Percentiles rank a stretch among this genome's conserved stretches.
These are phyloP conservation scores for Trapa bicornis DNA, from an alignment of 345 rosid genomes.

Conservation along the genomic window DNA sequence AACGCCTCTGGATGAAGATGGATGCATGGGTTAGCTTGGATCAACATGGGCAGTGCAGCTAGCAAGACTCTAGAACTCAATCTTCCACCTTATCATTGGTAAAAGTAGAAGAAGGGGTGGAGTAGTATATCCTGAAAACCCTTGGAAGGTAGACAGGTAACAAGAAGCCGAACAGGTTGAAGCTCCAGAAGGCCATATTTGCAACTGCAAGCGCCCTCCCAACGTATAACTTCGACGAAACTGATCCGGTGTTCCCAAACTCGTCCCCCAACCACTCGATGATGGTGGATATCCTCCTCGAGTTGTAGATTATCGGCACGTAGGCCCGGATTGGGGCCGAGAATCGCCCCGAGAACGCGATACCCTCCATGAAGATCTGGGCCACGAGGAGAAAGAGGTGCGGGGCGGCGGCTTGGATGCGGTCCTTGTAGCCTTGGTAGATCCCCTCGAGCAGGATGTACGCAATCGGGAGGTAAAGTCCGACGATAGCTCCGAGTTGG, in stretches of 20 bases:
- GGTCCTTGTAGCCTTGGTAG: slow-evolving; percentile 54
- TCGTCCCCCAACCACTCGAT: slow-evolving; percentile 58
- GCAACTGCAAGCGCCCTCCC: slow-evolving; percentile 59
- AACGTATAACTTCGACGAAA: slow-evolving; percentile 25
- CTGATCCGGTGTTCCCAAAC: slow-evolving; percentile 19
- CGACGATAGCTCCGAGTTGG: slow-evolving; percentile 34
- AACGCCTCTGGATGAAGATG: too few species aligned
- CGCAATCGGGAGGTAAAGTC: slow-evolving; percentile 51
- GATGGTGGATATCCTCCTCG: slow-evolving; percentile 49
- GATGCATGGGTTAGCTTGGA: too few species aligned
- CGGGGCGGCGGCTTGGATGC: slow-evolving; percentile 64
- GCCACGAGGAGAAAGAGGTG: slow-evolving; percentile 65
- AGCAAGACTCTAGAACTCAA: too few species aligned
- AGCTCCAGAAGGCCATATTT: slow-evolving; percentile 72
- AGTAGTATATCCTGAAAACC: slow-evolving; percentile 61
- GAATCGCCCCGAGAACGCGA: slow-evolving; percentile 43
- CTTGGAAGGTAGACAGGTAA: slow-evolving; percentile 71
- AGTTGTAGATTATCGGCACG: slow-evolving; percentile 69
- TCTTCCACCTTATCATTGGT: too few species aligned
- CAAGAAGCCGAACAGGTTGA: slow-evolving; percentile 74
- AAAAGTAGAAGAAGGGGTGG: not conserved
- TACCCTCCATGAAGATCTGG: slow-evolving; percentile 86
- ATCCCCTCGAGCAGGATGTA: slow-evolving; percentile 59
- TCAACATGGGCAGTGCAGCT: too few species aligned
- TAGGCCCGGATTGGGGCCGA: slow-evolving; percentile 61